Percentiles rank a stretch among this genome's conserved stretches.
phyloP scores from a whole-genome alignment of 805 yeast genomes.

The Kurtzmaniella cleridarum region DNA sequence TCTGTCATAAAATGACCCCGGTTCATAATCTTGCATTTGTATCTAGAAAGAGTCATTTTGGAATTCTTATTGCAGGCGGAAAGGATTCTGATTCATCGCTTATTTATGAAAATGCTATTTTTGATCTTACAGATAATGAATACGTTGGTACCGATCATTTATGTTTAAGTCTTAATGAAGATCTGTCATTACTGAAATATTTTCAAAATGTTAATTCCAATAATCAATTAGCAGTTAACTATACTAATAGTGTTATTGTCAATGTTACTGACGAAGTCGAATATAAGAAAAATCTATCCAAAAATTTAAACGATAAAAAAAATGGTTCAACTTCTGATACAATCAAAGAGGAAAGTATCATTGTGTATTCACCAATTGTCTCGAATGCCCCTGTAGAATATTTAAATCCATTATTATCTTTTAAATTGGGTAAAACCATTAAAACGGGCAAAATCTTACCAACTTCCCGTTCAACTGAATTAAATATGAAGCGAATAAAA shows the following conservation, averaged over 20 bases:
- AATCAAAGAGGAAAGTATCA: slow-evolving; percentile 19
- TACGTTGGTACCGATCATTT: slow-evolving; percentile 18
- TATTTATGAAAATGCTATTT: slow-evolving; percentile 32
- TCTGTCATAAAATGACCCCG: slow-evolving; percentile 46
- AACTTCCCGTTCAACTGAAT: slow-evolving; percentile 18
- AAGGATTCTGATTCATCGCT: slow-evolving; percentile 28
- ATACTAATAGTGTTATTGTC: slow-evolving; percentile 28
- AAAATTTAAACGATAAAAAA: background rate
- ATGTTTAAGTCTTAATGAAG: background rate
- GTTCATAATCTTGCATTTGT: slow-evolving; percentile 32
- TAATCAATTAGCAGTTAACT: slow-evolving; percentile 22
- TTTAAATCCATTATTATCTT: slow-evolving; percentile 29
- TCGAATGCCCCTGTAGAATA: slow-evolving; percentile 5
- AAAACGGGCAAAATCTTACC: slow-evolving; percentile 27
- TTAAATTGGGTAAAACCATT: slow-evolving; percentile 28
- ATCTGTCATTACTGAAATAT: too few relatives aligned
- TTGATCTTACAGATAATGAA: slow-evolving; percentile 38
- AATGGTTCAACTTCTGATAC: background rate
- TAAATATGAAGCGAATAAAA: slow-evolving; percentile 2
- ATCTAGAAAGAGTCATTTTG: slow-evolving; percentile 37
- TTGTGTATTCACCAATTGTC: slow-evolving; percentile 29
- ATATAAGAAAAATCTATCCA: slow-evolving; percentile 5
- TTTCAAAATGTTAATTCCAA: slow-evolving; percentile 11
- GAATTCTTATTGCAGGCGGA: slow-evolving; percentile 54
- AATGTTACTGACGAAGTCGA: slow-evolving; percentile 23